Base-by-base conservation (phyloP, 2,329 filamentous ascomycete species). In the Allantophomopsis cytisporea region DNA sequence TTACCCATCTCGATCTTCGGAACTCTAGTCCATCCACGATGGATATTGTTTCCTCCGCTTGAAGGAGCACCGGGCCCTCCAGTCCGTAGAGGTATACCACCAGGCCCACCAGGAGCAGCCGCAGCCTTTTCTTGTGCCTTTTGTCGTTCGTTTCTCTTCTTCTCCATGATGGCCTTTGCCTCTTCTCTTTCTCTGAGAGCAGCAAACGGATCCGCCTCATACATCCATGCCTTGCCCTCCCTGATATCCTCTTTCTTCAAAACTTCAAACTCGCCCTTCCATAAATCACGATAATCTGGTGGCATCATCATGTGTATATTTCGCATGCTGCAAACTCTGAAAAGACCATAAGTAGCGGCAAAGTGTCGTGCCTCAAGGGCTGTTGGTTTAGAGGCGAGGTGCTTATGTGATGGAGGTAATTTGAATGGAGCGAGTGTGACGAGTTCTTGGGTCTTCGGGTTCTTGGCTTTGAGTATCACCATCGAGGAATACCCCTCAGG, bases 251-350 rank as follows among this genome's bases (percentile, higher is more conserved):
- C 73, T 46, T 75, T 76, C 61, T 95, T 96, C 46, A 96, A 64
- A 4, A 76, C 72, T 45, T 82, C 74, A 49, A 98, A 94, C 42
- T 88, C 79, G 5, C 75, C 75, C 56, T 93, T 94, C 91, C 91
- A 98, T 33, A 95, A 64, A 47, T 84, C 76, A 54, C 80, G 82
- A 61, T 95, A 93, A 43, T 83, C 83, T 0, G 91, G 91, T 17
- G 91, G 91, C 47, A 98, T 69, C 64, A 88, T 89, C 66, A 87
- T 93, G 55, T 94, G 86, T 51, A 95, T 76, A 56, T 96, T 96
- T 60, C 88, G 87, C 79, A 93, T 94, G 55, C 83, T 95, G 59
- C 84, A 89, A 3, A 96, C 83, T 37, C 91, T 74, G 56, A 91
- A 96, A 7, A 98, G 69, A 2, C 80, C 83, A 61, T 93, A 96